These are phyloP conservation scores for Scheffersomyces lignosus DNA, from an alignment of 805 yeast genomes.

Conservation along the genomic window DNA sequence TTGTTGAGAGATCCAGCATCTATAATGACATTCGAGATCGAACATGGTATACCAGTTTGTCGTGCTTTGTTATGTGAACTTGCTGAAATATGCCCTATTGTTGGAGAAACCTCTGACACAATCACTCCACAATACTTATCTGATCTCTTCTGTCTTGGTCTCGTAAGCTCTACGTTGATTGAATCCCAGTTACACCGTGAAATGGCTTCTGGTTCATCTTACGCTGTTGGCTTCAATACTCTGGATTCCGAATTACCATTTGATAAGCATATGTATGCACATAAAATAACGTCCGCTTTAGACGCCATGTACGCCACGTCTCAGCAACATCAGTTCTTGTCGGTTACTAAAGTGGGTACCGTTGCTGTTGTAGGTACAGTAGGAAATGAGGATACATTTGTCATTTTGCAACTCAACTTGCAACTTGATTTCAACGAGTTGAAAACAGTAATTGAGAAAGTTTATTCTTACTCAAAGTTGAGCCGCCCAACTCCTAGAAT, in stretches of 20 bases:
- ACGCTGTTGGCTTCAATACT: constrained; percentile 48
- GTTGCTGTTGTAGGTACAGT: constrained; percentile 50
- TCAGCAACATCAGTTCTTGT: constrained; percentile 47
- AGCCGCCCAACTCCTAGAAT: constrained; percentile 18
- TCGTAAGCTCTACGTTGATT: constrained; percentile 42
- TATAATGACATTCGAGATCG: constrained; percentile 31
- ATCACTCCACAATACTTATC: constrained; percentile 52
- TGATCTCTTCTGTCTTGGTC: constrained; percentile 46
- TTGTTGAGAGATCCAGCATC: neutral
- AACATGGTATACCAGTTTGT: constrained; percentile 41
- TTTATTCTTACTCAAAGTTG: constrained; percentile 16
- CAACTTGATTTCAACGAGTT: constrained; percentile 14
- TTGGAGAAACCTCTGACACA: constrained; percentile 47
- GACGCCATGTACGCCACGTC: constrained; percentile 48
- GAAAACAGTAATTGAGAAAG: constrained; percentile 9
- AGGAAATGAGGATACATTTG: constrained; percentile 52
- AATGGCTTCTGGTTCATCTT: constrained; percentile 50
- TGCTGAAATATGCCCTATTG: constrained; percentile 45
- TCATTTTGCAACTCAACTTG: constrained; percentile 31
- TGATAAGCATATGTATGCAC: constrained; percentile 24
- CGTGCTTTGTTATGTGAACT: constrained; percentile 40
- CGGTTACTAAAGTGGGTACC: constrained; percentile 48
- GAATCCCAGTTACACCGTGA: constrained; percentile 55
- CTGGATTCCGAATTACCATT: constrained; percentile 16
- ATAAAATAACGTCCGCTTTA: constrained; percentile 36